Percentiles rank a stretch among this genome's conserved stretches.
Evolutionary conservation across 2,329 filamentous ascomycete species (phyloP).

Genomic region (Onygenales sp.): DNA sequence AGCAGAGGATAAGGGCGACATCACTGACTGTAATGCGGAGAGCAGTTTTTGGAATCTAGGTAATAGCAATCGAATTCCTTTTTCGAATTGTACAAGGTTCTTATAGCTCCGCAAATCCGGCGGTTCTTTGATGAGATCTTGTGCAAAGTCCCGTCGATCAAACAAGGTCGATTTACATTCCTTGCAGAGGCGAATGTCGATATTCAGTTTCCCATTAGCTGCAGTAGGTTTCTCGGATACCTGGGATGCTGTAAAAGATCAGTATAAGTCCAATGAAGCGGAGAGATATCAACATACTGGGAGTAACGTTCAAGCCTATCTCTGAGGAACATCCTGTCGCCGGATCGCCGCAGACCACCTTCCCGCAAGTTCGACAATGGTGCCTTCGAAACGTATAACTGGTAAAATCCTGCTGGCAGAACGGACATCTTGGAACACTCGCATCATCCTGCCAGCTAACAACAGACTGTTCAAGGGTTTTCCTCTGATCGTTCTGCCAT

Average conservation of each 20-base stretch:
- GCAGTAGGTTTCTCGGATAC: slow-evolving; percentile 15
- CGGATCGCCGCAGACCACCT: slow-evolving; percentile 83
- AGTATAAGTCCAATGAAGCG: background rate
- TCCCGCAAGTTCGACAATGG: slow-evolving; percentile 88
- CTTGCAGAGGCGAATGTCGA: slow-evolving; percentile 86
- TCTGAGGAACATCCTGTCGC: slow-evolving; percentile 77
- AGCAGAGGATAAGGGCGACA: background rate
- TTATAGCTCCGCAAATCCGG: slow-evolving; percentile 72
- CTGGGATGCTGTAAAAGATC: background rate
- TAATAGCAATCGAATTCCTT: slow-evolving; percentile 70
- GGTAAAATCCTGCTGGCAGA: slow-evolving; percentile 92
- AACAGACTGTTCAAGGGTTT: slow-evolving; percentile 78
- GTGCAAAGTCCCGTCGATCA: slow-evolving; percentile 65
- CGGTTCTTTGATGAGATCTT: slow-evolving; percentile 57
- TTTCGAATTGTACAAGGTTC: slow-evolving; percentile 77
- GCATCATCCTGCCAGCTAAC: slow-evolving; percentile 94
- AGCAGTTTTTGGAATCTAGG: slow-evolving; percentile 77
- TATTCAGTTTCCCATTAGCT: slow-evolving; percentile 47
- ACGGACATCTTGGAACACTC: slow-evolving; percentile 70
- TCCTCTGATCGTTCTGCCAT: slow-evolving; percentile 65
- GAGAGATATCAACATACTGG: slow-evolving; percentile 40
- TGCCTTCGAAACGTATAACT: slow-evolving; percentile 88
- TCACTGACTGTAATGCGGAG: slow-evolving; percentile 53
- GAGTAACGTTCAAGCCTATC: slow-evolving; percentile 67
- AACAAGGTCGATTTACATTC: slow-evolving; percentile 70